phyloP scores from a whole-genome alignment of 306 rosid genomes.

The Pachyrhizus erosus region DNA sequence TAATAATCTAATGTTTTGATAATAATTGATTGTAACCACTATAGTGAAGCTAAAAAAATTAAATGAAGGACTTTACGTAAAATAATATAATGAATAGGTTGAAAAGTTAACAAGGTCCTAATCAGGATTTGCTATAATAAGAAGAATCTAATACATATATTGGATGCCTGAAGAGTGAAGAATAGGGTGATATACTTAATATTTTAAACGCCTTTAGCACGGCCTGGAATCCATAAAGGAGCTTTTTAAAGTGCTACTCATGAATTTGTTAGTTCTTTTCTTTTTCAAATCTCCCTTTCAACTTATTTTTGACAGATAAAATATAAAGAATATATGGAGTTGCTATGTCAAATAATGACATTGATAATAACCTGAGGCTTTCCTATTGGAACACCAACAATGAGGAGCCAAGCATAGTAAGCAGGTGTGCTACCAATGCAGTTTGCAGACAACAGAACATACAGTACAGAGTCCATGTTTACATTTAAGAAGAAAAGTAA shows the following conservation, averaged over 20 bases:
- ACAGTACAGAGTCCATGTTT: not conserved
- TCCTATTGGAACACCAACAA: conserved; percentile 13
- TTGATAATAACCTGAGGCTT: not conserved
- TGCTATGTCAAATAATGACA: conserved; percentile 1
- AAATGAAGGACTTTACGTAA: not conserved
- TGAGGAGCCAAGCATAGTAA: not conserved
- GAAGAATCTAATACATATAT: not conserved
- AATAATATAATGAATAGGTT: not conserved
- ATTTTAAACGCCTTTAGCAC: not conserved
- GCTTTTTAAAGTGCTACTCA: conserved; percentile 16
- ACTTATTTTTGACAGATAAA: not conserved
- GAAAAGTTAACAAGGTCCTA: not conserved
- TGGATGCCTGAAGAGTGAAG: conserved; percentile 8
- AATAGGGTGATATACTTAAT: not conserved
- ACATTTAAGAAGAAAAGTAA: not conserved
- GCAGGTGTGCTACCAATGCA: not conserved
- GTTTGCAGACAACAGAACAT: not conserved
- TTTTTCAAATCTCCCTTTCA: conserved; percentile 10
- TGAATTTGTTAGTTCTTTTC: conserved; percentile 16
- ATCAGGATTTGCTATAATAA: not conserved
- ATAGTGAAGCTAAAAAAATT: not conserved
- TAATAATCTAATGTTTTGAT: too few species aligned
- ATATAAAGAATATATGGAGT: not conserved
- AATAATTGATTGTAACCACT: too few species aligned
- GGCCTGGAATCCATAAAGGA: conserved; percentile 27